Evolutionary conservation across 192 early-diverging fungal species (phyloP).

Genomic region (Coemansia guatemalensis): DNA sequence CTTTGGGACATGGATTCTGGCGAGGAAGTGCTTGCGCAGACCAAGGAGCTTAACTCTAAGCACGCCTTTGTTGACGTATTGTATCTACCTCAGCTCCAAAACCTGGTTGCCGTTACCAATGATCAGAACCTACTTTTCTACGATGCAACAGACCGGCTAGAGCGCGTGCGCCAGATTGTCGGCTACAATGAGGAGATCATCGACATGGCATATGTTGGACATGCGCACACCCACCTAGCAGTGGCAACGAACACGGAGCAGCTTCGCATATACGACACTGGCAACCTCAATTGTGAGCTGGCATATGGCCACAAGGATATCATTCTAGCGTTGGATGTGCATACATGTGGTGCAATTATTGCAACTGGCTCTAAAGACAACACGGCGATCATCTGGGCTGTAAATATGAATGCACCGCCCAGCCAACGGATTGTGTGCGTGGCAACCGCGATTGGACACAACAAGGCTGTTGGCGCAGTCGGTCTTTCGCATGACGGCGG

Average conservation of each 20-base stretch:
- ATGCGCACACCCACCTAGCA: constrained; percentile 70
- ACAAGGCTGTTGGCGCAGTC: constrained; percentile 90
- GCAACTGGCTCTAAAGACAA: constrained; percentile 93
- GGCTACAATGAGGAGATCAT: constrained; percentile 98
- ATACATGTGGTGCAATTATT: constrained; percentile 65
- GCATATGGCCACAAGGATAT: constrained; percentile 89
- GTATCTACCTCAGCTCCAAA: constrained; percentile 57
- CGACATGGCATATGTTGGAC: constrained; percentile 78
- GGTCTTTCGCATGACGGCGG: constrained; percentile 66
- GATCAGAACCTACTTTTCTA: constrained; percentile 93
- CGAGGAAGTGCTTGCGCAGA: constrained; percentile 66
- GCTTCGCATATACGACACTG: constrained; percentile 82
- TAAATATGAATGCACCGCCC: constrained; percentile 60
- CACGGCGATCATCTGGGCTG: constrained; percentile 77
- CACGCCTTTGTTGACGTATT: constrained; percentile 75
- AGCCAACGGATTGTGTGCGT: constrained; percentile 62
- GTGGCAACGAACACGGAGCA: constrained; percentile 94
- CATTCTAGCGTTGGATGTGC: constrained; percentile 76
- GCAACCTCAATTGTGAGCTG: constrained; percentile 77
- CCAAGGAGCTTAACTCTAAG: constrained; percentile 68
- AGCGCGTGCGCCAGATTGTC: constrained; percentile 77
- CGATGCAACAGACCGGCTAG: constrained; percentile 52
- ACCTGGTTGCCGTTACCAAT: constrained; percentile 74
- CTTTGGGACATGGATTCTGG: constrained; percentile 84
- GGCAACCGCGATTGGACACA: constrained; percentile 84